Conservation (phyloP, 2,329 filamentous ascomycete genomes). For the Neodidymelliopsis sp. region DNA sequence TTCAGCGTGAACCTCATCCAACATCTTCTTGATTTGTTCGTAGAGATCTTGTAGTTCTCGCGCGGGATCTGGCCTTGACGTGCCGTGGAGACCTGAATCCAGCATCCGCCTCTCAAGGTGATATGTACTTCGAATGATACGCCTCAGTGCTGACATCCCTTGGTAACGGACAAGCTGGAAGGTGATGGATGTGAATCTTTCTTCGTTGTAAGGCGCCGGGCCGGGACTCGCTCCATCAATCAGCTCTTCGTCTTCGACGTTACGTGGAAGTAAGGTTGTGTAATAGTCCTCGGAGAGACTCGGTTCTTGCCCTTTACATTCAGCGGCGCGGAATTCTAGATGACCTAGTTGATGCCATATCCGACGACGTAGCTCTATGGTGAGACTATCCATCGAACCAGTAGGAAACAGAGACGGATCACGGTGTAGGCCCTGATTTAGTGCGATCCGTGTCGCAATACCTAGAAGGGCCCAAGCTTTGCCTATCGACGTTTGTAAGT, state of each 20-base stretch:
- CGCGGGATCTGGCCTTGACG: constrained; percentile 43
- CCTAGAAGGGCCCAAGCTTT: constrained; percentile 50
- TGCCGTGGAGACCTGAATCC: constrained; percentile 44
- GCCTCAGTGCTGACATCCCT: constrained; percentile 44
- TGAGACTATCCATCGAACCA: constrained; percentile 48
- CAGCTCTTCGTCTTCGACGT: constrained; percentile 50
- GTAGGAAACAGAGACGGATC: constrained; percentile 48
- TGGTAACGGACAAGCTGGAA: constrained; percentile 47
- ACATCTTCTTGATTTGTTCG: constrained; percentile 47
- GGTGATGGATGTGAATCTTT: constrained; percentile 45
- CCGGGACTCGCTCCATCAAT: constrained; percentile 46
- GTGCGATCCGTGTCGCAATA: constrained; percentile 46
- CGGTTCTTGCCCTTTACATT: constrained; percentile 51
- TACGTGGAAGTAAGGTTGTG: constrained; percentile 47
- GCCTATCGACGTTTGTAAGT: constrained; percentile 25
- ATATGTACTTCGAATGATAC: constrained; percentile 49
- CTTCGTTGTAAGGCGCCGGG: constrained; percentile 40
- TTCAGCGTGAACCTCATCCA: constrained; percentile 46
- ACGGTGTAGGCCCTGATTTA: constrained; percentile 49
- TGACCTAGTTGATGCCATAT: constrained; percentile 50
- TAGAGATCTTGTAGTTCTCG: constrained; percentile 45
- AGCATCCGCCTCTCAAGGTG: constrained; percentile 47
- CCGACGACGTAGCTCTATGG: constrained; percentile 47
- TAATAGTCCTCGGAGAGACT: constrained; percentile 49
- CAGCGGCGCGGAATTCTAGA: constrained; percentile 48